A percentile compares a stretch with the other conserved stretches of the same genome.
Conservation (phyloP, 2,329 filamentous ascomycete species). For the Ceratocystis variospora region DNA sequence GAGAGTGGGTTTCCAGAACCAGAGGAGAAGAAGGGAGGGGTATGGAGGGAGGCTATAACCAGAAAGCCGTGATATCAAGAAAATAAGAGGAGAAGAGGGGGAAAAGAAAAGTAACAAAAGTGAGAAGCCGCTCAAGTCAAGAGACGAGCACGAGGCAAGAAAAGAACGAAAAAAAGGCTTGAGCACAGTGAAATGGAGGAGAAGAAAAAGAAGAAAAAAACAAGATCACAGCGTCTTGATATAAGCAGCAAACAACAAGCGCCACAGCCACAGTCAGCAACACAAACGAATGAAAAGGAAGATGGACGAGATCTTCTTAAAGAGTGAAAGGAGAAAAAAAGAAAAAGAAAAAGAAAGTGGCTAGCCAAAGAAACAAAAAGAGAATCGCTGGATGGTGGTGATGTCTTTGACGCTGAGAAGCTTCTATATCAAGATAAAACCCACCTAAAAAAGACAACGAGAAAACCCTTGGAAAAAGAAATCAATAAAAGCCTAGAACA, state of each 20-base stretch:
- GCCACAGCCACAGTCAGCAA: not conserved
- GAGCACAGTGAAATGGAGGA: not conserved
- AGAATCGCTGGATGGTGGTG: not conserved
- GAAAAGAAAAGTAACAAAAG: not conserved
- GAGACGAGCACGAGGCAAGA: not conserved
- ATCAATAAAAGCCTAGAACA: not conserved
- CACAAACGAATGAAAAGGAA: not conserved
- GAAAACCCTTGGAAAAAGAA: not conserved
- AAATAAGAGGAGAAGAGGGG: not conserved
- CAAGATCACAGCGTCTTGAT: not conserved
- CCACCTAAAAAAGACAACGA: not conserved
- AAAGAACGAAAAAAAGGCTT: not conserved
- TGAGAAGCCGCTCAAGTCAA: not conserved
- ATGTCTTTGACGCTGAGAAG: not conserved
- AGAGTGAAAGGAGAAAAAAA: not conserved
- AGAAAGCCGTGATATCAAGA: not conserved
- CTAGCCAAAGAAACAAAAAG: not conserved
- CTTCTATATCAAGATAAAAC: not conserved
- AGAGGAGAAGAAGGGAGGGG: not conserved
- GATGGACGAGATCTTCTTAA: not conserved
- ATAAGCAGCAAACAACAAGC: not conserved
- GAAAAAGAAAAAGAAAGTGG: not conserved
- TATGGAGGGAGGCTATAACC: not conserved
- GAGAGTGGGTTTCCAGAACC: not conserved
- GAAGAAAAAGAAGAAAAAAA: constrained; percentile 13